A percentile compares a stretch with the other conserved stretches of the same genome.
These are phyloP conservation scores for Neurospora sp. DNA, from an alignment of 495 filamentous ascomycete genomes.

Conservation along the genomic window DNA sequence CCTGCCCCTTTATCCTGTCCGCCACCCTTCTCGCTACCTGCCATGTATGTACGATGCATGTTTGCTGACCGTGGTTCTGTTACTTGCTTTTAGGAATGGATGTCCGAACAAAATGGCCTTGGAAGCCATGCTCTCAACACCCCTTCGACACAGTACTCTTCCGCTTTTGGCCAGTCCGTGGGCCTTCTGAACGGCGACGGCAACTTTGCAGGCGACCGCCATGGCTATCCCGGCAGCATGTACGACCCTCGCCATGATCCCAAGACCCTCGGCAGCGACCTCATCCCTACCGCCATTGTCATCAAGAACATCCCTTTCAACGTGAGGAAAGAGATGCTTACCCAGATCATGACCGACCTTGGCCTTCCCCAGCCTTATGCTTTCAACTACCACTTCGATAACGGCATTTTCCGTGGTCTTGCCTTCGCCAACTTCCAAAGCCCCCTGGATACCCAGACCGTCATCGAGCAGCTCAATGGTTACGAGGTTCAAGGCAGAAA, in stretches of 20 bases:
- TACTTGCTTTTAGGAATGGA: conserved; percentile 34
- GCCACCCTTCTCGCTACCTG: background rate
- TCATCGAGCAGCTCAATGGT: conserved; percentile 87
- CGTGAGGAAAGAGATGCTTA: conserved; percentile 91
- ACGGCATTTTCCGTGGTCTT: conserved; percentile 90
- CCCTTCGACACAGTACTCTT: conserved; percentile 23
- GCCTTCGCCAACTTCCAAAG: conserved; percentile 99
- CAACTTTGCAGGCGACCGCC: conserved; percentile 17
- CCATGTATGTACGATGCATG: conserved; percentile 1
- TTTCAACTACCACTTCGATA: conserved; percentile 99
- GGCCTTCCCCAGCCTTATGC: conserved; percentile 88
- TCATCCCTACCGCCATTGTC: conserved; percentile 96
- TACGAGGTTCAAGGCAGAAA: conserved; percentile 92
- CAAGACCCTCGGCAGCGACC: conserved; percentile 43
- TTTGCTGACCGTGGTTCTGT: conserved; percentile 1
- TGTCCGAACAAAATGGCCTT: conserved; percentile 29
- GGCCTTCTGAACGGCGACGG: conserved; percentile 21
- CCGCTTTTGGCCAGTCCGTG: conserved; percentile 16
- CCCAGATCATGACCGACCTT: conserved; percentile 84
- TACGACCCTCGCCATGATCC: conserved; percentile 25
- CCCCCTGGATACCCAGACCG: conserved; percentile 78
- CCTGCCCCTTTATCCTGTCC: background rate
- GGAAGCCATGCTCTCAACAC: conserved; percentile 30
- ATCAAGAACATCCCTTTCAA: conserved; percentile 99
- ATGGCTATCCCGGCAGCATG: conserved; percentile 18